Percentiles rank a stretch among this genome's conserved stretches.
These are phyloP conservation scores for Sungouiella blattae DNA, from an alignment of 805 yeast genomes.

Conservation along the genomic window DNA sequence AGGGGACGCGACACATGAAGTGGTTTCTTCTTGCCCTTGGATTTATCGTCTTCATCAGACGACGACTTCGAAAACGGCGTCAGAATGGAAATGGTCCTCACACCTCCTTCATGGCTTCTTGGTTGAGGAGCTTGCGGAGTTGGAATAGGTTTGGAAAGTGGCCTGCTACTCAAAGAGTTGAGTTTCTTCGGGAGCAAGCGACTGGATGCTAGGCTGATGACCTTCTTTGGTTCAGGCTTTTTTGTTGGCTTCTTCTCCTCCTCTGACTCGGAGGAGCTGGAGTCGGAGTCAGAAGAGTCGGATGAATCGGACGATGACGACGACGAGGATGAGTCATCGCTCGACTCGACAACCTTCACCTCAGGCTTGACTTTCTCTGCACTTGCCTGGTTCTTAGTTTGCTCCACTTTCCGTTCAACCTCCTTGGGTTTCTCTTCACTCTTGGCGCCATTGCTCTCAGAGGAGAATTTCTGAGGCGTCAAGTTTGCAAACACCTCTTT, in stretches of 20 bases:
- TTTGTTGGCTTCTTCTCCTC: not conserved
- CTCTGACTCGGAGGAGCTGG: constrained; percentile 1
- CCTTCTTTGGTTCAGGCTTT: not conserved
- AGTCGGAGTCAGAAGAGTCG: constrained; percentile 1
- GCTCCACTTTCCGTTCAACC: too few species aligned
- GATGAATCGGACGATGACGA: not conserved
- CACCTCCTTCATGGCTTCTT: not conserved
- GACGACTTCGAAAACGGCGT: constrained; percentile 4
- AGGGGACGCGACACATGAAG: constrained; percentile 4
- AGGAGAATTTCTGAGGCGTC: too few species aligned
- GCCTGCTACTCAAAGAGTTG: constrained; percentile 3
- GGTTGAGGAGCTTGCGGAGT: not conserved
- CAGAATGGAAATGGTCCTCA: constrained; percentile 1
- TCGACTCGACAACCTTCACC: too few species aligned
- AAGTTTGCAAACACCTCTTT: too few species aligned
- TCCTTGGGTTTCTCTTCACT: too few species aligned
- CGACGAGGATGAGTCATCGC: too few species aligned
- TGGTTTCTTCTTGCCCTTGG: not conserved
- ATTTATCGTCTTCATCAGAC: constrained; percentile 1
- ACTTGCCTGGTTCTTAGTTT: too few species aligned
- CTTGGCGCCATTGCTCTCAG: too few species aligned
- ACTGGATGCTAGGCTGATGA: not conserved
- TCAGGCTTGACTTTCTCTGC: too few species aligned
- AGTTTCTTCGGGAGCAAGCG: constrained; percentile 5
- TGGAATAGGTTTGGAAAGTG: not conserved